These are phyloP conservation scores for Dothideomycetidae sp. DNA, from an alignment of 2,329 filamentous ascomycete species.

Conservation along the genomic window DNA sequence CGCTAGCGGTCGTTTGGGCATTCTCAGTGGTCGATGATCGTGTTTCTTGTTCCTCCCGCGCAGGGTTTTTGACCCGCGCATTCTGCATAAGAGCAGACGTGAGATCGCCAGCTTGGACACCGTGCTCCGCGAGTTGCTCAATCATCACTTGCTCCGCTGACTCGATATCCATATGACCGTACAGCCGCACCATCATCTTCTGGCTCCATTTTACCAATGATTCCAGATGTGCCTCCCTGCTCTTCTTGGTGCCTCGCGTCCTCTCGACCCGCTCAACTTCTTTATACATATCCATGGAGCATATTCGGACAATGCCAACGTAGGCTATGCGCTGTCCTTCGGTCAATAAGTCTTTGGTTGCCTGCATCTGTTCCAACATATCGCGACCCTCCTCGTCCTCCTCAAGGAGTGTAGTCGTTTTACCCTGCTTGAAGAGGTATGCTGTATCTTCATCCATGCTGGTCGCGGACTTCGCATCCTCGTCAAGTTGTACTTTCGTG, in stretches of 20 bases:
- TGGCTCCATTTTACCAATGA: constrained; percentile 90
- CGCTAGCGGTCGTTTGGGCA: constrained; percentile 5
- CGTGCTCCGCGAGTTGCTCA: constrained; percentile 86
- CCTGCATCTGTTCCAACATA: constrained; percentile 77
- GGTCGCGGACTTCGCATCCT: constrained; percentile 83
- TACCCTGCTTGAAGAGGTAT: constrained; percentile 66
- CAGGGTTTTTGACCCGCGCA: constrained; percentile 77
- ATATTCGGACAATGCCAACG: constrained; percentile 73
- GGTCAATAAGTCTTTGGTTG: constrained; percentile 87
- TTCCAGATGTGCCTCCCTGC: constrained; percentile 54
- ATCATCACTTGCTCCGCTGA: constrained; percentile 94
- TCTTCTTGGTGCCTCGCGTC: constrained; percentile 57
- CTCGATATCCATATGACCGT: constrained; percentile 92
- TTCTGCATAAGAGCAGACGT: constrained; percentile 83
- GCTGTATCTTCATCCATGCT: constrained; percentile 96
- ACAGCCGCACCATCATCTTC: constrained; percentile 93
- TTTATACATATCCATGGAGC: constrained; percentile 63
- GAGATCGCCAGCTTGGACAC: constrained; percentile 70
- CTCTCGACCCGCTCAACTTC: constrained; percentile 49
- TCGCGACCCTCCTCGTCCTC: constrained; percentile 71
- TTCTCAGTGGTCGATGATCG: not conserved
- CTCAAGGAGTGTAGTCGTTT: constrained; percentile 40
- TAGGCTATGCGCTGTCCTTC: constrained; percentile 95
- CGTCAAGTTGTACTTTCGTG: constrained; percentile 85
- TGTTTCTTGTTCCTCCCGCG: constrained; percentile 2